Evolutionary conservation across 2,329 filamentous ascomycete genomes (phyloP).

Genomic region (Mariannaea elegans): DNA sequence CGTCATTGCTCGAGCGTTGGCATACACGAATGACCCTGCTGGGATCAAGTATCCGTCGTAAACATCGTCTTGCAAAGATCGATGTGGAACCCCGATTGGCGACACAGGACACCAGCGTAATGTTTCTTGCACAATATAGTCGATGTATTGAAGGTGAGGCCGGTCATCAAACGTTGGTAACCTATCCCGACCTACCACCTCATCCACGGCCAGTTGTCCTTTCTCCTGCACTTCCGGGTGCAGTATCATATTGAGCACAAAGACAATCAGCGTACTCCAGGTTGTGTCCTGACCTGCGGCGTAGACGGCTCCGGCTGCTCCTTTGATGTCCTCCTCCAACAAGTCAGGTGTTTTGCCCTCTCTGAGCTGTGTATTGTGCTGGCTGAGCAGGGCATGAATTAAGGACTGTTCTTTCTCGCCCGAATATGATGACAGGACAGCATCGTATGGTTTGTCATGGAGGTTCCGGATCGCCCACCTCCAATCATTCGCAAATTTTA

Average conservation of each 20-base stretch:
- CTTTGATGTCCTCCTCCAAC: slow-evolving; percentile 56
- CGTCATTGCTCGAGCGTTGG: slow-evolving; percentile 56
- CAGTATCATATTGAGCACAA: slow-evolving; percentile 56
- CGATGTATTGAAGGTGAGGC: slow-evolving; percentile 52
- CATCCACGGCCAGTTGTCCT: slow-evolving; percentile 56
- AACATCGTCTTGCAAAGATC: slow-evolving; percentile 61
- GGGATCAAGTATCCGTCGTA: slow-evolving; percentile 67
- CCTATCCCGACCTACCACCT: slow-evolving; percentile 54
- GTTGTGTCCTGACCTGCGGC: slow-evolving; percentile 58
- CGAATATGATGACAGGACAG: slow-evolving; percentile 38
- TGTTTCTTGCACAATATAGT: slow-evolving; percentile 57
- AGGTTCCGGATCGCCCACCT: slow-evolving; percentile 48
- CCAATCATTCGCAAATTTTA: slow-evolving; percentile 43
- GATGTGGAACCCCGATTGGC: slow-evolving; percentile 64
- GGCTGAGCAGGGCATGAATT: slow-evolving; percentile 38
- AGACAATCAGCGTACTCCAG: slow-evolving; percentile 51
- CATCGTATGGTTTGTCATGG: slow-evolving; percentile 55
- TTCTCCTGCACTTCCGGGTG: slow-evolving; percentile 56
- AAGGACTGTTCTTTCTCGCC: slow-evolving; percentile 43
- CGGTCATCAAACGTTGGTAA: slow-evolving; percentile 58
- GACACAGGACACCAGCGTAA: slow-evolving; percentile 55
- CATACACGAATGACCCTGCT: slow-evolving; percentile 56
- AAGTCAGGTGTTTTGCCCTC: slow-evolving; percentile 44
- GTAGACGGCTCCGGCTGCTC: slow-evolving; percentile 57
- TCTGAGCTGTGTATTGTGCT: slow-evolving; percentile 35